Percentiles rank a stretch among this genome's conserved stretches.
phyloP scores from a whole-genome alignment of 371 early-diverging fungal species.

The Mucor ambiguus region DNA sequence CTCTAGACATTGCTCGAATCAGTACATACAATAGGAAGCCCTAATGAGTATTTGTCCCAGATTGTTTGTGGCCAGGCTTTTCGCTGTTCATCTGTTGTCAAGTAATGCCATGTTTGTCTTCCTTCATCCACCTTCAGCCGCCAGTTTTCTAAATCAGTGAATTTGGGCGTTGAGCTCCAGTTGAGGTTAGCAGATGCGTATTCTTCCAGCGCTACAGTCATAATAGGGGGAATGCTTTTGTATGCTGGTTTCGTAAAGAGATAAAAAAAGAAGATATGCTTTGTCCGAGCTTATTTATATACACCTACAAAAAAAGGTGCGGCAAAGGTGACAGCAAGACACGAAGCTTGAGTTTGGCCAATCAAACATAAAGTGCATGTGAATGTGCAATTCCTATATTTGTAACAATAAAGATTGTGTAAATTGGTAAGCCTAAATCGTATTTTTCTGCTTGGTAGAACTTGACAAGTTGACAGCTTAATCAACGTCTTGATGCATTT shows the following conservation, averaged over 20 bases:
- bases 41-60: conserved; percentile 91
- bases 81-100: conserved; percentile 66
- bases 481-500: background rate
- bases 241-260: background rate
- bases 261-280: background rate
- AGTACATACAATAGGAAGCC: conserved; percentile 64
- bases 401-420: conserved; percentile 2
- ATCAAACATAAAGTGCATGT: background rate
- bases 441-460: background rate
- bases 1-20: background rate
- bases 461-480: background rate
- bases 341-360: background rate
- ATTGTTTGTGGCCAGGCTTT: conserved; percentile 76
- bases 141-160: conserved; percentile 80
- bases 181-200: conserved; percentile 41
- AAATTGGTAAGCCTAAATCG: background rate
- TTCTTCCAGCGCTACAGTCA: conserved; percentile 17
- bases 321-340: conserved; percentile 9
- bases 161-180: conserved; percentile 38
- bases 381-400: background rate
- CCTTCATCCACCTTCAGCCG: conserved; percentile 80
- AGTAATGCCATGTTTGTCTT: conserved; percentile 93
- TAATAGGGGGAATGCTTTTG: background rate
- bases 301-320: background rate
- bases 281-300: background rate